Conservation (phyloP, 23 red algal genomes). For the Chondrus crispus region DNA sequence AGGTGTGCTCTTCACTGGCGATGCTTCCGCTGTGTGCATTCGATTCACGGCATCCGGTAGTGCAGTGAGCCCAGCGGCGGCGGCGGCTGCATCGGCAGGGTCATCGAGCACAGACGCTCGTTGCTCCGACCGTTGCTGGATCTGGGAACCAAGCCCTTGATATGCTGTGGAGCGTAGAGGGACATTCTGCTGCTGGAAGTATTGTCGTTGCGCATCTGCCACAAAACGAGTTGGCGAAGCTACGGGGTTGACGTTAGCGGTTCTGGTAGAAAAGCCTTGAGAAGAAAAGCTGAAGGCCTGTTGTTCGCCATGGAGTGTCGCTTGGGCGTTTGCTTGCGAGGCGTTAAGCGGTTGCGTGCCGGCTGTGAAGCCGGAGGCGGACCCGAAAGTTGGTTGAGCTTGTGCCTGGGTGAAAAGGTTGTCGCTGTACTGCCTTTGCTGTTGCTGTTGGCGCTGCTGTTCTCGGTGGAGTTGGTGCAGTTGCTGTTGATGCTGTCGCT, state of each 20-base stretch:
- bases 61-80: background rate
- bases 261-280: too few relatives aligned
- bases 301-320: background rate
- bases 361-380: background rate
- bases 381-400: too few relatives aligned
- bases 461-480: background rate
- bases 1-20: background rate
- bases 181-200: background rate
- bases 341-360: background rate
- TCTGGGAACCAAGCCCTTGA: background rate
- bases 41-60: background rate
- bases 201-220: conserved; percentile 28
- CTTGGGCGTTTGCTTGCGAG: background rate
- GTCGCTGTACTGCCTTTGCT: background rate
- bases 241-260: background rate
- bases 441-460: background rate
- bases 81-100: background rate
- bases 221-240: background rate
- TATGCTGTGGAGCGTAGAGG: background rate
- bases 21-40: background rate
- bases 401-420: too few relatives aligned
- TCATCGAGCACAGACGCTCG: background rate
- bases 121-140: background rate
- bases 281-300: background rate
- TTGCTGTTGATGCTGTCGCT: background rate